Conservation (phyloP, 768 basidiomycete species). For the Lactarius tabidus region DNA sequence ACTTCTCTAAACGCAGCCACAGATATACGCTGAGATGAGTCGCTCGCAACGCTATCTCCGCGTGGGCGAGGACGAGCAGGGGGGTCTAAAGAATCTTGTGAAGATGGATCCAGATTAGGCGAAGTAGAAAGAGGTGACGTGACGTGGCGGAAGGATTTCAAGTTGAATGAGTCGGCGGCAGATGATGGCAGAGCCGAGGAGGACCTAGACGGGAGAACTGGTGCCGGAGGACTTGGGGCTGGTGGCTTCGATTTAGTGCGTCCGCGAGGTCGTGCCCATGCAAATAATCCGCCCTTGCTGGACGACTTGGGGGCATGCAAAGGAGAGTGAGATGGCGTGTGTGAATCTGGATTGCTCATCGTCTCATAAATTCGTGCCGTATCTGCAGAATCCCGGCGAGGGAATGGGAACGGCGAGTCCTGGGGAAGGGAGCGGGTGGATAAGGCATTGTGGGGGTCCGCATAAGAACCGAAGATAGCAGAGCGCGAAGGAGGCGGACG, state of each 20-base stretch:
- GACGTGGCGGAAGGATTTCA: slow-evolving; percentile 71
- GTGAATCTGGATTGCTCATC: slow-evolving; percentile 25
- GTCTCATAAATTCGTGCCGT: slow-evolving; percentile 24
- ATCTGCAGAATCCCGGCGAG: slow-evolving; percentile 8
- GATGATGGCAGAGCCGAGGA: slow-evolving; percentile 26
- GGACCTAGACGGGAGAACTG: slow-evolving; percentile 13
- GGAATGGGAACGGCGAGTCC: slow-evolving; percentile 20
- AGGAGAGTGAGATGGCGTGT: slow-evolving; percentile 1
- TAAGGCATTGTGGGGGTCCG: slow-evolving; percentile 45
- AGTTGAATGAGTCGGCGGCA: slow-evolving; percentile 53
- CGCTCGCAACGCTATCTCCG: slow-evolving; percentile 54
- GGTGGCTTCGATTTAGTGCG: slow-evolving; percentile 40
- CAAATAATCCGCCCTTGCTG: slow-evolving; percentile 39
- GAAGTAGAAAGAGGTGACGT: slow-evolving; percentile 41
- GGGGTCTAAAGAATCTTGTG: slow-evolving; percentile 31
- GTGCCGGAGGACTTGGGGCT: slow-evolving; percentile 30
- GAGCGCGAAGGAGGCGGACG: slow-evolving; percentile 62
- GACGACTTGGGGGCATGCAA: slow-evolving; percentile 27
- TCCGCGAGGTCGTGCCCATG: slow-evolving; percentile 42
- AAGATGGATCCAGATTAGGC: slow-evolving; percentile 26
- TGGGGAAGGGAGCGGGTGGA: slow-evolving; percentile 65
- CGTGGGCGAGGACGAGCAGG: slow-evolving; percentile 48
- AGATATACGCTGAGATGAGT: slow-evolving; percentile 69
- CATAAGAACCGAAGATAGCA: slow-evolving; percentile 58
- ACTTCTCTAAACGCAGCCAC: slow-evolving; percentile 80